Base-by-base conservation (phyloP, 768 basidiomycete genomes). In the Hypholoma sublateritium region DNA sequence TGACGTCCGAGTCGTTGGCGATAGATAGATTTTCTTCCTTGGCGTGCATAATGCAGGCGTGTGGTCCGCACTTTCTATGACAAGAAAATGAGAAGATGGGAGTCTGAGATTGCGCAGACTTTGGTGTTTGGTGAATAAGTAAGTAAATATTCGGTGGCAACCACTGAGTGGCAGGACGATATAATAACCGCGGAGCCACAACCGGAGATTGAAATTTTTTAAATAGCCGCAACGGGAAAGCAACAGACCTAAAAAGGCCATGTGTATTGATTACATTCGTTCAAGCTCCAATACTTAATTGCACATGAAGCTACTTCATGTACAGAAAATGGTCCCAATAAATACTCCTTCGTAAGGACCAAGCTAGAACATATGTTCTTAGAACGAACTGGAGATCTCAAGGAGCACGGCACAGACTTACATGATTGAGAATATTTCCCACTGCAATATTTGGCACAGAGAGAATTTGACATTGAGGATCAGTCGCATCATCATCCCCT, bases 401-500 rank as follows among this genome's bases (percentile, higher is more conserved):
- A 50, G 17, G 11, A 25, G 19, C 24, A 49, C 16, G 36, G 28
- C 13, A 19, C n/a, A 16, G 21, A 65, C 74, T 55, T 56, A 75
- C 72, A 68, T 89, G 87, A 64, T 88, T 63, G 5, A 77, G 48
- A 42, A 81, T 70, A 55, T 83, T 65, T 22, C 81, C 77, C 1
- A 65, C 70, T 8, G 81, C 61, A 52, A 88, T 67, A 59, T 77
- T 81, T 1, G 83, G 82, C 4, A 86, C 85, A 4, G 77, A 73
- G 35, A 65, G 64, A 55, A 82, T 79, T 39, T 79, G 79, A 68
- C 87, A 88, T 53, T 80, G 69, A 14, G 72, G 13, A 53, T 83
- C 80, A 9, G 72, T 76, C 4, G 74, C 74, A 56, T 88, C 79
- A 64, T 88, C 86, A 51, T 82, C 68, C 1, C 78, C 80, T 78